phyloP scores from a whole-genome alignment of 371 early-diverging fungal species.

The Mortierella sp. region DNA sequence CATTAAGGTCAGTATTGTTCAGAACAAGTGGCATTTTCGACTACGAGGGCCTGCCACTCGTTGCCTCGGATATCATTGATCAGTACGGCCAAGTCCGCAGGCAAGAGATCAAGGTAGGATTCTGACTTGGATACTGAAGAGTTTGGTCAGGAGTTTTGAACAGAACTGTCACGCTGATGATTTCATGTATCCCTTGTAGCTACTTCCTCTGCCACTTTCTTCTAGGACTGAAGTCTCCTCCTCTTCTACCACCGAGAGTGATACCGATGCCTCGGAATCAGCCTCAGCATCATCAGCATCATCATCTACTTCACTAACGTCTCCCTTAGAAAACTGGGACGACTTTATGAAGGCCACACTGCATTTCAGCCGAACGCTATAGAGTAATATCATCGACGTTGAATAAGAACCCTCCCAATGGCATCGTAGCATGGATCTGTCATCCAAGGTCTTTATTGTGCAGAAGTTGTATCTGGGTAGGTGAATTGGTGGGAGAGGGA shows the following conservation, averaged over 20 bases:
- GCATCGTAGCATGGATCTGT: background rate
- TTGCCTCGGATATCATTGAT: constrained; percentile 35
- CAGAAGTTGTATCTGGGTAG: background rate
- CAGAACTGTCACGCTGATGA: no score
- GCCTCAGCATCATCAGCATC: constrained; percentile 3
- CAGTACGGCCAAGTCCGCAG: constrained; percentile 30
- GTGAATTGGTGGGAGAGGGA: background rate
- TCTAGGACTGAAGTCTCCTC: background rate
- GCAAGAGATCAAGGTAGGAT: constrained; percentile 42
- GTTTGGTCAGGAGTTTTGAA: background rate
- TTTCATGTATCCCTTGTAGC: background rate
- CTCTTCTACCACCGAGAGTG: background rate
- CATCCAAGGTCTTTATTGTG: background rate
- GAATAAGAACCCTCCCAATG: no score
- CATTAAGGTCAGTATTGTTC: constrained; percentile 32
- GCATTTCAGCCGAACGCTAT: constrained; percentile 9
- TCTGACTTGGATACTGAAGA: background rate
- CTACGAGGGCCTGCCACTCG: constrained; percentile 17
- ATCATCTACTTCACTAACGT: constrained; percentile 2
- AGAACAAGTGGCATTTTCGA: constrained; percentile 34
- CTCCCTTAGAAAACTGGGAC: constrained; percentile 15
- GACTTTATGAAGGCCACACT: constrained; percentile 6
- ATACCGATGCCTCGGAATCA: no score
- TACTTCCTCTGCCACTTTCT: constrained; percentile 13
- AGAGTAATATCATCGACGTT: no score